Evolutionary conservation across 345 rosid genomes (phyloP), one percentile per base, ranked within the genome.

Genomic region (Hypericum perforatum): DNA sequence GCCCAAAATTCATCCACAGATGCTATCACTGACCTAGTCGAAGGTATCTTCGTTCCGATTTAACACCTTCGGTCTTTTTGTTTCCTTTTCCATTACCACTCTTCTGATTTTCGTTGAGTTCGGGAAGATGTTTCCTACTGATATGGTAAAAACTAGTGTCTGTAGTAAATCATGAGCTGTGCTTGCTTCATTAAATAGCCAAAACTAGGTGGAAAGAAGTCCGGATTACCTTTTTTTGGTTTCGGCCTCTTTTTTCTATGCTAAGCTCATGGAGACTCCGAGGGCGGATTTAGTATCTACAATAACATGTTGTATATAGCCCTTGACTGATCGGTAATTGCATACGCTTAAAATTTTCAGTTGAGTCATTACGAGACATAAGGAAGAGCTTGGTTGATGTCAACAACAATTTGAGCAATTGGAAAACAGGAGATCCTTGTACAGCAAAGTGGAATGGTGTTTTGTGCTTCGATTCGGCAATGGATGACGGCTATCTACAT

Each of bases 381-480:
- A 74, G n/a, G 75, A 63, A 22, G 9, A 75, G 70, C 63, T 73
- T 92, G 62, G 14, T 66, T 36, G 98, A 92, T 70, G 56, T 76
- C n/a, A 61, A 75, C 53, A 68, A 60, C 37, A 81, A 76, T 63
- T 71, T 92, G 71, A 78, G 66, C 48, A 81, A 80, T 59, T 92
- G 98, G 98, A 63, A 63, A 39, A 65, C 68, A 6, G 95, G 95
- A 43, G 98, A 92, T 54, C 98, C 98, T 0, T 92, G 98, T 62
- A 64, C 69, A 15, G 77, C 89, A 3, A 88, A 83, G 32, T 92
- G 98, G 98, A 92, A 95, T 7, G 96, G 98, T 36, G 82, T 92
- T 66, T 43, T 78, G 41, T 92, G 98, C 66, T 83, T 41, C 69
- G 78, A 82, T 62, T 14, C 16, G 32, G 45, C 80, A 49, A 52